Percentiles rank a stretch among this genome's conserved stretches.
These are phyloP conservation scores for Populus simonii DNA, from an alignment of 345 rosid genomes.

Conservation along the genomic window DNA sequence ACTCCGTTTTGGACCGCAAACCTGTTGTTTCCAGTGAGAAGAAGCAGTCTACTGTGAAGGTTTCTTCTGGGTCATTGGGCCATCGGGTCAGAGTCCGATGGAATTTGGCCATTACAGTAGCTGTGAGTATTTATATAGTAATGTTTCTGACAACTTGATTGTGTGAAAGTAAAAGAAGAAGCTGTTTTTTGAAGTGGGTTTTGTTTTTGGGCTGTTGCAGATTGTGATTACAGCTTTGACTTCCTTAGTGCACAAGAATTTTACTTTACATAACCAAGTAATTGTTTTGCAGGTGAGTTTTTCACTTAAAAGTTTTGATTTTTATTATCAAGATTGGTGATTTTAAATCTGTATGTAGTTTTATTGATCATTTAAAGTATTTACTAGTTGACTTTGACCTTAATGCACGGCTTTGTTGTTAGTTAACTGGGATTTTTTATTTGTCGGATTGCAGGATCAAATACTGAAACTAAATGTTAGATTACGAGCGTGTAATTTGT, in stretches of 20 bases:
- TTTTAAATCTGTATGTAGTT: neutral
- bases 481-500: conserved; percentile 44
- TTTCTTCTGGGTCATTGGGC: conserved; percentile 9
- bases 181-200: neutral
- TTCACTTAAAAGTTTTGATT: neutral
- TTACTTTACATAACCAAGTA: conserved; percentile 47
- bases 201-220: conserved; percentile 34
- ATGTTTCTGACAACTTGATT: neutral
- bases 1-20: conserved; percentile 14
- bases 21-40: conserved; percentile 15
- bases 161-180: neutral
- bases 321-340: neutral
- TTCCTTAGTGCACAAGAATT: conserved; percentile 53
- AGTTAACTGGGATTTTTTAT: neutral
- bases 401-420: neutral
- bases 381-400: neutral
- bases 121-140: conserved; percentile 27
- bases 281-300: conserved; percentile 46
- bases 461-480: conserved; percentile 31
- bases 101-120: conserved; percentile 37
- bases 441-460: conserved; percentile 41
- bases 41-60: conserved; percentile 2
- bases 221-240: conserved; percentile 42
- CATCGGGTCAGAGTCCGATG: conserved; percentile 37
- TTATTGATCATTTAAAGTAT: neutral